Evolutionary conservation across 2,329 filamentous ascomycete genomes (phyloP).

Genomic region (Taxawa tesnikishii): DNA sequence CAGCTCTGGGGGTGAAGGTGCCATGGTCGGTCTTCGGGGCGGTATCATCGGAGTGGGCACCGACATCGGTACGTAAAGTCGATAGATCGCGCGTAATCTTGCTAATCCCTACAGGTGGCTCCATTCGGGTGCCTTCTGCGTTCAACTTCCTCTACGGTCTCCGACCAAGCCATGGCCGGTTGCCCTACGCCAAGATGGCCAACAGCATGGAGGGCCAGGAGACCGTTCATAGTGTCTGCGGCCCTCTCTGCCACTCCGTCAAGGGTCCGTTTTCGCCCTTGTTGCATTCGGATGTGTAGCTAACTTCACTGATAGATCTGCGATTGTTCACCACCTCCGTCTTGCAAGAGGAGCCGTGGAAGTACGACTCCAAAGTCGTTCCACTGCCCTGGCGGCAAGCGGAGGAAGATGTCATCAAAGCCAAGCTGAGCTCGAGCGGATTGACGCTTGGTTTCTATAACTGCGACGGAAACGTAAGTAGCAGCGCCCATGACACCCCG

Average conservation of each 20-base stretch:
- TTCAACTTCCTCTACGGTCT: constrained; percentile 76
- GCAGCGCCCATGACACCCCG: too few species aligned
- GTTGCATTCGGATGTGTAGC: too few species aligned
- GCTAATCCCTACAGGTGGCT: constrained; percentile 40
- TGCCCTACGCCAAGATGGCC: constrained; percentile 22
- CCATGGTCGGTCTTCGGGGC: constrained; percentile 36
- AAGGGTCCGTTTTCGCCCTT: too few species aligned
- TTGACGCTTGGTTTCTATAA: too few species aligned
- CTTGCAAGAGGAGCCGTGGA: constrained; percentile 43
- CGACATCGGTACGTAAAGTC: constrained; percentile 29
- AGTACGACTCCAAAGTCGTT: constrained; percentile 42
- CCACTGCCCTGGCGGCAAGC: constrained; percentile 38
- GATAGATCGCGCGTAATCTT: not conserved
- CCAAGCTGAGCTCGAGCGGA: constrained; percentile 53
- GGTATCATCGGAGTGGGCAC: constrained; percentile 39
- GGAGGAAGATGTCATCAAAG: constrained; percentile 39
- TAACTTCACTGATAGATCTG: too few species aligned
- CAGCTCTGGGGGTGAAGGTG: constrained; percentile 41
- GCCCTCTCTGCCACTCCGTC: constrained; percentile 42
- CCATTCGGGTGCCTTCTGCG: constrained; percentile 57
- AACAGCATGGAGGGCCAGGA: constrained; percentile 37
- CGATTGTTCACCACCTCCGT: constrained; percentile 41
- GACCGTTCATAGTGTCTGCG: constrained; percentile 35
- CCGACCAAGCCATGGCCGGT: constrained; percentile 43
- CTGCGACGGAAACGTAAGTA: too few species aligned